Base-by-base conservation (phyloP, 1,284 basidiomycete species). In the Papiliotrema flavescens region DNA sequence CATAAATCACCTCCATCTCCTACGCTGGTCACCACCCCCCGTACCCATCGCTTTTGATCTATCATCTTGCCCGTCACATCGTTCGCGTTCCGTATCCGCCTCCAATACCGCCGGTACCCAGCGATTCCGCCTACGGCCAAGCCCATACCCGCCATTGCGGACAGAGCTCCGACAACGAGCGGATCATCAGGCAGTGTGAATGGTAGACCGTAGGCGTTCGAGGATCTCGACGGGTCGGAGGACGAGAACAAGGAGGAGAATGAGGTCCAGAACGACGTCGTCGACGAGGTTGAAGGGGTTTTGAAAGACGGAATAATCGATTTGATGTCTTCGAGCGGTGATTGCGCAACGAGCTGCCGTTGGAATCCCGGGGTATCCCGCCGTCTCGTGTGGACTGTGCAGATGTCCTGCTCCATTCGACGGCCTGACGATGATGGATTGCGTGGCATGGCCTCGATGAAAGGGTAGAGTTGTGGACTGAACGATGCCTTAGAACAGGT, bases 31-130 rank as follows among this genome's bases (percentile, higher is more conserved):
- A 90, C 88, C 8, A 83, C 76, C 6, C 89, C 89, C 61, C 81
- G 84, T 39, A 90, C 77, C 85, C 85, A 86, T 47, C 80, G 78
- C 56, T 78, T 80, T 58, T 79, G 77, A n/a, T 73, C 67, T 45
- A 88, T 69, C 47, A 84, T 74, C 53, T 82, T 75, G 0, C 83
- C 83, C 1, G 84, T 85, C 34, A 89, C 78, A 79, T 82, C 86
- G 34, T 86, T 84, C 7, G 80, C 78, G 60, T 81, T 86, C 47
- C 73, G 77, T 39, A 88, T 80, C 15, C 88, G 75, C 53, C 79
- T 78, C 47, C 84, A 81, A 71, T 80, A 84, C n/a, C 84, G 80
- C 32, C 71, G 72, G 65, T 85, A 84, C 2, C 80, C 66, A 11
- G 75, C 50, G 3, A 79, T 56, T 0, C 67, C 72, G 0, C 74